These are phyloP conservation scores for Pseudohyphozyma bogoriensis DNA, from an alignment of 768 basidiomycete genomes.

Conservation along the genomic window DNA sequence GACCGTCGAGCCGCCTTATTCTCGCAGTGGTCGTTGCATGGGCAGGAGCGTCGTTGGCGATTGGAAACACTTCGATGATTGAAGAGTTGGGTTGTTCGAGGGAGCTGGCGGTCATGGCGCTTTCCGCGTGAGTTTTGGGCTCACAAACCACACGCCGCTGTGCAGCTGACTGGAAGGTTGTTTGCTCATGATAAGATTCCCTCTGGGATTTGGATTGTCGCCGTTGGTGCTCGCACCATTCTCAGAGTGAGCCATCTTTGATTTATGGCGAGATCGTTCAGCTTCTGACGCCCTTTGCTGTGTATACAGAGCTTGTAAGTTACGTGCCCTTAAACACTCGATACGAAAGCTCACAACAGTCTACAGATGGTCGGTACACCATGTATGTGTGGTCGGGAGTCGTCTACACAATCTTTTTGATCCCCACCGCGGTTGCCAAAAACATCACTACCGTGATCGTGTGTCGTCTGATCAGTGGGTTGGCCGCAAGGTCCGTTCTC, in stretches of 20 bases:
- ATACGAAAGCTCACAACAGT: neutral
- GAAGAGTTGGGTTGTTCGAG: slow-evolving; percentile 30
- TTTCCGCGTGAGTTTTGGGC: slow-evolving; percentile 28
- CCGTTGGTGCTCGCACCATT: slow-evolving; percentile 36
- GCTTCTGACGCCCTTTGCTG: neutral
- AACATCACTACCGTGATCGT: slow-evolving; percentile 38
- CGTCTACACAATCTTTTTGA: slow-evolving; percentile 27
- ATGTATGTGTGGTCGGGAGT: slow-evolving; percentile 34
- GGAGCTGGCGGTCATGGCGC: slow-evolving; percentile 30
- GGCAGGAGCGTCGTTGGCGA: slow-evolving; percentile 12
- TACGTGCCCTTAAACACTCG: neutral
- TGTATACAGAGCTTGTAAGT: neutral
- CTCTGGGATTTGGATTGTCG: slow-evolving; percentile 32
- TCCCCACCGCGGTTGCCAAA: slow-evolving; percentile 32
- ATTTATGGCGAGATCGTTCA: neutral
- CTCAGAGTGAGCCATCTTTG: slow-evolving; percentile 13
- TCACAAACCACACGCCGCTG: neutral
- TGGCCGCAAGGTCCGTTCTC: slow-evolving; percentile 36
- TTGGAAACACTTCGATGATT: slow-evolving; percentile 24
- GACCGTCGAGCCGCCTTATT: neutral
- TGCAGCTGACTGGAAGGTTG: slow-evolving; percentile 13
- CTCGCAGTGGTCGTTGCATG: neutral
- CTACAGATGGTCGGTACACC: neutral
- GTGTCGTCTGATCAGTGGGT: slow-evolving; percentile 37
- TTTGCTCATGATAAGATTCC: neutral